A percentile compares a stretch with the other conserved stretches of the same genome.
Evolutionary conservation across 2,329 filamentous ascomycete species (phyloP).

Genomic region (Sporothrix humicola): DNA sequence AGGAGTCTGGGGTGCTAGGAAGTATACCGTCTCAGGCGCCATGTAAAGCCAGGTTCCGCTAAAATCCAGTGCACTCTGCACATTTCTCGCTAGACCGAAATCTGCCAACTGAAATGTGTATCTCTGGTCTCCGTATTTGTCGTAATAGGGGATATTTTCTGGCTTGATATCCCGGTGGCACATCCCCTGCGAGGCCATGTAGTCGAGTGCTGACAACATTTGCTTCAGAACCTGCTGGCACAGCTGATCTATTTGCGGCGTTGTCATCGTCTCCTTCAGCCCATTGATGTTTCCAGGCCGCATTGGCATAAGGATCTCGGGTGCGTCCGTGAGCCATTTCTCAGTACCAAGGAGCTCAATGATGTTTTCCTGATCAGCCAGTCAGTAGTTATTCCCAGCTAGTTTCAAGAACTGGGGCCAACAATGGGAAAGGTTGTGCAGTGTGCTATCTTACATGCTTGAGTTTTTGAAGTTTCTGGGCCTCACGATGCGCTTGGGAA

Average conservation of each 20-base stretch:
- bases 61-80: too few relatives aligned
- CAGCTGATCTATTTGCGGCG: neutral
- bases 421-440: too few relatives aligned
- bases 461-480: neutral
- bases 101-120: constrained; percentile 14
- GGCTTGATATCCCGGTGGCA: constrained; percentile 19
- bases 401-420: too few relatives aligned
- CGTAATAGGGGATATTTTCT: neutral
- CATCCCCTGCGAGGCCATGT: neutral
- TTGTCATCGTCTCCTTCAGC: neutral
- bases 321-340: neutral
- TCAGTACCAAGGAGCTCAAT: neutral
- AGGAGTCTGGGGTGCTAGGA: neutral
- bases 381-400: neutral
- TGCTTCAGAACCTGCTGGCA: neutral
- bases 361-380: neutral
- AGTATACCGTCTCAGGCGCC: neutral
- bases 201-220: constrained; percentile 5
- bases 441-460: neutral
- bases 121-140: too few relatives aligned
- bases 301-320: constrained; percentile 5
- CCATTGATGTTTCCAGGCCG: neutral
- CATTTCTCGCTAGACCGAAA: neutral
- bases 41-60: neutral
- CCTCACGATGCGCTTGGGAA: neutral